Base-by-base conservation (phyloP, 2,329 filamentous ascomycete genomes). In the Stachybotrys elegans region DNA sequence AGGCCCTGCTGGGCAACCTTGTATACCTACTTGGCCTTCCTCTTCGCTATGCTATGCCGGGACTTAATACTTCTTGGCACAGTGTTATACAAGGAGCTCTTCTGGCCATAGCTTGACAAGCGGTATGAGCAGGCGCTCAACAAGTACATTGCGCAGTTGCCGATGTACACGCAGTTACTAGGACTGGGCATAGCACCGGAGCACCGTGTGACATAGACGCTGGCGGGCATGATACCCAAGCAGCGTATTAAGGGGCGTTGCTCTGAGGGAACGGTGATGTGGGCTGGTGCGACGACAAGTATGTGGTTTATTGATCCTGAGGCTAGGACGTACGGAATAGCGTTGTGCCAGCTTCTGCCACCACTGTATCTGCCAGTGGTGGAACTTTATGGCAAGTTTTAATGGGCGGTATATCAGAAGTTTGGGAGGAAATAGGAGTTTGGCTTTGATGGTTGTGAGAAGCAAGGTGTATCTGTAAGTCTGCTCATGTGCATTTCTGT, bases 61-160 rank as follows among this genome's bases (percentile, higher is more conserved):
- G 43, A 44, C 21, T 14, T 37, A 13, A 29, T 16, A 22, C 23
- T 44, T 8, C 22, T 44, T 8, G 41, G 13, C 14, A 13, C 35
- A 6, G 16, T 12, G 12, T 44, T 37, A 9, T 44, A 40, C 27
- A 9, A 36, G 20, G 43, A 44, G 36, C 43, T 44, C 27, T 44
- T 44, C 43, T 22, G 36, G 9, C 43, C 43, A 32, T 37, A 44
- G 36, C 43, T 44, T 16, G 43, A 40, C 23, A 37, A 44, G 43
- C 16, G n/a, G n/a, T 38, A 19, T n/a, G 40, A 43, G 29, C 22
- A 43, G 21, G 40, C 29, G 8, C 19, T 43, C n/a, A 43, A 43
- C 27, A 29, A 43, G n/a, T 43, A 35, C 31, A 34, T 43, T 12
- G 40, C 29, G 4, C 27, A 17, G 9, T 38, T 19, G 5, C 35